Conservation (phyloP, 306 rosid genomes). For the Corylus heterophylla region DNA sequence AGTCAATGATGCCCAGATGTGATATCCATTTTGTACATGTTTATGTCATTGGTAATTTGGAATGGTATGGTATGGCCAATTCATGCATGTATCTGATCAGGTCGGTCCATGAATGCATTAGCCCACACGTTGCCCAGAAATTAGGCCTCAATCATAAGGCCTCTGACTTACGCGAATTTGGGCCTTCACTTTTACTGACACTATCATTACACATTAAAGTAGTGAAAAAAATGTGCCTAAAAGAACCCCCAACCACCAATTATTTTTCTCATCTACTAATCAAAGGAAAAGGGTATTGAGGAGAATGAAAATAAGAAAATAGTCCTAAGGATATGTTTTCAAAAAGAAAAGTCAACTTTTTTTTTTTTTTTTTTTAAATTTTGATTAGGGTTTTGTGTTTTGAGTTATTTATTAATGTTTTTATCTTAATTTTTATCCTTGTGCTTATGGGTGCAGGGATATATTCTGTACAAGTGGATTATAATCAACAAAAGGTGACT, state of each 20-base stretch:
- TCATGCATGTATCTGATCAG: not conserved
- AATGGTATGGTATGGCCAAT: not conserved
- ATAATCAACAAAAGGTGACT: conserved; percentile 68
- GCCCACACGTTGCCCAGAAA: not conserved
- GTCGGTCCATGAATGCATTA: not conserved
- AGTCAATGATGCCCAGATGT: not conserved
- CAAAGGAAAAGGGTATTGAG: too few relatives aligned
- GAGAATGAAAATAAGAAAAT: too few relatives aligned
- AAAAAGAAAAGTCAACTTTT: too few relatives aligned
- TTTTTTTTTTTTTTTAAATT: too few relatives aligned
- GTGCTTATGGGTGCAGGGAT: conserved; percentile 47
- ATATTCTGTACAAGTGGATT: conserved; percentile 79
- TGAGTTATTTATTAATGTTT: too few relatives aligned
- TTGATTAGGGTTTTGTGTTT: too few relatives aligned
- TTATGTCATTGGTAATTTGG: too few relatives aligned
- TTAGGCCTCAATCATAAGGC: not conserved
- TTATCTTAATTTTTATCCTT: too few relatives aligned
- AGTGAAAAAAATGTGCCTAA: not conserved
- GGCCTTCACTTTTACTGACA: not conserved
- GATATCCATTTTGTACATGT: too few relatives aligned
- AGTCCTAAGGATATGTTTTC: too few relatives aligned
- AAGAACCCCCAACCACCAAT: not conserved
- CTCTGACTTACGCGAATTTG: not conserved
- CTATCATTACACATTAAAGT: not conserved
- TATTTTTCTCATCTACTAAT: not conserved